Base-by-base conservation (phyloP, 371 early-diverging fungal genomes). In the Rhizopus sp. region DNA sequence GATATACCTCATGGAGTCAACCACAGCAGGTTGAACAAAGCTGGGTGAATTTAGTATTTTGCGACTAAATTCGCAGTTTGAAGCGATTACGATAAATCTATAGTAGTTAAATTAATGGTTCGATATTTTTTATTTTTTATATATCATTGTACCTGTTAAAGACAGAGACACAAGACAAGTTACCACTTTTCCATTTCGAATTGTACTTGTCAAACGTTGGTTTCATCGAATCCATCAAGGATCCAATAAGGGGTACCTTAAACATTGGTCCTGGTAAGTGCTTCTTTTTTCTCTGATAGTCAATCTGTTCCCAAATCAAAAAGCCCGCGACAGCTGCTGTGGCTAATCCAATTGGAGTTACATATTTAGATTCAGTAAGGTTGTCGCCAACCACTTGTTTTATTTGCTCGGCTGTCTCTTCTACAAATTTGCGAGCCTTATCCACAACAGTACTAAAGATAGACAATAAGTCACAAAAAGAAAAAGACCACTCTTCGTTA, bases 191-290 rank as follows among this genome's bases (percentile, higher is more conserved):
- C 68, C 68, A 68, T 41, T 68, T 68, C 9, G 60, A 33, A 32
- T 63, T 58, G 34, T 68, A 68, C 37, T 63, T 63, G n/a, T 68
- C 68, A 53, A 68, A 68, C 1, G 68, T 68, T 15, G 68, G 68
- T 4, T 56, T 30, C 59, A 68, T 62, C 17, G 68, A 68, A 29
- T 68, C 68, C 60, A 68, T 62, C 52, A 68, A 56, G 3, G 68
- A 50, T 12, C 68, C 68, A 50, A 68, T 68, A 44, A 68, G 16
- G 15, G 68, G 68, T 23, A 63, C 32, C 29, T 68, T 68, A 15
- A 59, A 62, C n/a, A 17, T n/a, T 23, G 68, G 68, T 0, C 68
- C 68, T 8, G 68, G 68, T 12, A 68, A 49, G 39, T 63, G 63
- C 23, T 60, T 55, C 37, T 68, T 68, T 37, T 68, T 68, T 34